These are phyloP conservation scores for Chaetomium cochliodes DNA, from an alignment of 495 filamentous ascomycete genomes.

Conservation along the genomic window DNA sequence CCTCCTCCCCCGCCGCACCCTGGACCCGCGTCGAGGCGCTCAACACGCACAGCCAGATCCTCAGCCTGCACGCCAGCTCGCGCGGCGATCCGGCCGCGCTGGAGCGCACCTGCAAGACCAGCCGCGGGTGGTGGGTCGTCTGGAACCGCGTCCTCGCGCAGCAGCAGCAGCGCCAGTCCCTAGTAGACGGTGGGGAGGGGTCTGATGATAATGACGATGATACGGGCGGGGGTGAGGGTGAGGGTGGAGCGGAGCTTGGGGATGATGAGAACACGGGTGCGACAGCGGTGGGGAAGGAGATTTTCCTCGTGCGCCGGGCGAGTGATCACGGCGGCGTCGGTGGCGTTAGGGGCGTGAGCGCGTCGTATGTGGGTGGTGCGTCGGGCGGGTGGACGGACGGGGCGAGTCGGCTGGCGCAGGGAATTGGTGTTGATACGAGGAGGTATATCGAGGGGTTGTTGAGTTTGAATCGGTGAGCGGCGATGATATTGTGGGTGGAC, in stretches of 20 bases:
- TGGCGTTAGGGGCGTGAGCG: constrained; percentile 35
- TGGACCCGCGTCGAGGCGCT: constrained; percentile 89
- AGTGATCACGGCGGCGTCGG: constrained; percentile 54
- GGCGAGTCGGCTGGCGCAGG: constrained; percentile 70
- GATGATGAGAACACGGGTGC: too few relatives aligned
- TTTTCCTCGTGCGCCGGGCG: constrained; percentile 76
- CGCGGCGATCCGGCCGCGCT: constrained; percentile 58
- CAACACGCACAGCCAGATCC: constrained; percentile 81
- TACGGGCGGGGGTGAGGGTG: background rate
- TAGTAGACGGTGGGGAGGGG: background rate
- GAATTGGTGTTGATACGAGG: constrained; percentile 82
- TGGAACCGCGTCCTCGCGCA: constrained; percentile 64
- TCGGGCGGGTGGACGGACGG: constrained; percentile 55
- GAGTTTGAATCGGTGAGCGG: constrained; percentile 63
- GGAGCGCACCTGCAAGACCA: constrained; percentile 90
- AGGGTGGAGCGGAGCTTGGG: background rate
- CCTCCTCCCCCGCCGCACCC: constrained; percentile 16
- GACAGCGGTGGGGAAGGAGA: constrained; percentile 56
- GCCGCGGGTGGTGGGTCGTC: constrained; percentile 92
- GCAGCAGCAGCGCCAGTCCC: background rate
- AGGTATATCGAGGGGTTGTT: constrained; percentile 82
- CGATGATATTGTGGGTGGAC: too few relatives aligned
- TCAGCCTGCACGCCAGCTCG: constrained; percentile 70
- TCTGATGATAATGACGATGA: background rate
- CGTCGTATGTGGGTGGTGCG: constrained; percentile 41